A percentile compares a stretch with the other conserved stretches of the same genome.
phyloP scores from a whole-genome alignment of 2,329 filamentous ascomycete species.

The Knufia fluminis region DNA sequence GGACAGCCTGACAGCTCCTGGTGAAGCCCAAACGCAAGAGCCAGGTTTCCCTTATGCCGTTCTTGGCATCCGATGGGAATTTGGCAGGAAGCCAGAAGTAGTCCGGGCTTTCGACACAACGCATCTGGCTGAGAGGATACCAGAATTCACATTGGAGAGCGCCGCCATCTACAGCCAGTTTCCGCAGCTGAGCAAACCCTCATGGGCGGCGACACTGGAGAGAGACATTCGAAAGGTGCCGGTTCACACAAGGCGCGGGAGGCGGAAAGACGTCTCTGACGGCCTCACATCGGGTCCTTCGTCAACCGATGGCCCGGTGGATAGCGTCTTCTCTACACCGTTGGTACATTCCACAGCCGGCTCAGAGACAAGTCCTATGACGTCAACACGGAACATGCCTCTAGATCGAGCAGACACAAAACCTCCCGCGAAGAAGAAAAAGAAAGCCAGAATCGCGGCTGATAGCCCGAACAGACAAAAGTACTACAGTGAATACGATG shows the following conservation, averaged over 20 bases:
- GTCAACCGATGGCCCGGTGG: conserved; percentile 22
- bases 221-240: conserved; percentile 47
- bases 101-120: conserved; percentile 22
- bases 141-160: conserved; percentile 45
- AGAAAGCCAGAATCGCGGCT: conserved; percentile 15
- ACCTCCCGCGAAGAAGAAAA: conserved; percentile 10
- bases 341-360: conserved; percentile 25
- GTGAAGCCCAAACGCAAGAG: conserved; percentile 20
- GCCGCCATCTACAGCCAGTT: conserved; percentile 44
- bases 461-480: conserved; percentile 16
- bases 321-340: conserved; percentile 22
- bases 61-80: conserved; percentile 43
- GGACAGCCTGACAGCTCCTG: conserved; percentile 15
- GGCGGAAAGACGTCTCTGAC: background rate
- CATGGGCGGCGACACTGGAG: conserved; percentile 40
- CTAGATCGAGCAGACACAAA: background rate
- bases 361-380: conserved; percentile 19
- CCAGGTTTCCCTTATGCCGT: conserved; percentile 43
- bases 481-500: conserved; percentile 85
- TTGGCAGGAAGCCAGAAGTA: conserved; percentile 18
- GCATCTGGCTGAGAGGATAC: conserved; percentile 36
- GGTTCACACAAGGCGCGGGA: background rate
- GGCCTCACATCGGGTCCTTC: conserved; percentile 24
- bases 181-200: conserved; percentile 38
- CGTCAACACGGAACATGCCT: background rate